Percentiles rank a stretch among this genome's conserved stretches.
These are phyloP conservation scores for Phytophthora constricta DNA, from an alignment of 352 stramenopile species.

Conservation along the genomic window DNA sequence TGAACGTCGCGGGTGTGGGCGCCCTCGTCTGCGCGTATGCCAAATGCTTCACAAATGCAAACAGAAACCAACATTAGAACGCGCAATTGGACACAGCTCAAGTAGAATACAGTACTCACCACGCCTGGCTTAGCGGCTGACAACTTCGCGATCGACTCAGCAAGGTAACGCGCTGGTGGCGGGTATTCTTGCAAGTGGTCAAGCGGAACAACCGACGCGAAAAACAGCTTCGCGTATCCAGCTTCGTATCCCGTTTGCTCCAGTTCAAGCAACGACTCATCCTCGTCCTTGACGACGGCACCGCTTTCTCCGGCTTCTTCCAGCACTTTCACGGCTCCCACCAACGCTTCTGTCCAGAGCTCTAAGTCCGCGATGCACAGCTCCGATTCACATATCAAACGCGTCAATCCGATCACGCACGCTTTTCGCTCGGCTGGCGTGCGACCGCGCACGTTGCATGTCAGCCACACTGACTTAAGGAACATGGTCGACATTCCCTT, in stretches of 20 bases:
- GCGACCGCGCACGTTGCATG: slow-evolving; percentile 78
- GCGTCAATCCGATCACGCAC: slow-evolving; percentile 71
- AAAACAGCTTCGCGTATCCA: slow-evolving; percentile 94
- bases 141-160: slow-evolving; percentile 69
- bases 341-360: slow-evolving; percentile 62
- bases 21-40: slow-evolving; percentile 53
- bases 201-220: slow-evolving; percentile 83
- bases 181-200: slow-evolving; percentile 90
- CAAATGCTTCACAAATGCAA: slow-evolving; percentile 51
- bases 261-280: slow-evolving; percentile 82
- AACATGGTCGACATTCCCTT: slow-evolving; percentile 93
- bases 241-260: slow-evolving; percentile 93
- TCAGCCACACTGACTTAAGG: slow-evolving; percentile 88
- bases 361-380: slow-evolving; percentile 57
- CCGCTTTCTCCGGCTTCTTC: slow-evolving; percentile 71
- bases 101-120: slow-evolving; percentile 45
- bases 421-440: slow-evolving; percentile 70
- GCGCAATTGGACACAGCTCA: neutral
- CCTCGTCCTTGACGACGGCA: slow-evolving; percentile 67
- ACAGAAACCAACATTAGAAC: slow-evolving; percentile 29
- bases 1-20: slow-evolving; percentile 37
- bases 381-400: slow-evolving; percentile 80
- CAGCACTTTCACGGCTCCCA: slow-evolving; percentile 59
- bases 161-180: slow-evolving; percentile 62
- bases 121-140: slow-evolving; percentile 70